Evolutionary conservation across 352 stramenopile species (phyloP).

Genomic region (Thalassiosira ordinaria): DNA sequence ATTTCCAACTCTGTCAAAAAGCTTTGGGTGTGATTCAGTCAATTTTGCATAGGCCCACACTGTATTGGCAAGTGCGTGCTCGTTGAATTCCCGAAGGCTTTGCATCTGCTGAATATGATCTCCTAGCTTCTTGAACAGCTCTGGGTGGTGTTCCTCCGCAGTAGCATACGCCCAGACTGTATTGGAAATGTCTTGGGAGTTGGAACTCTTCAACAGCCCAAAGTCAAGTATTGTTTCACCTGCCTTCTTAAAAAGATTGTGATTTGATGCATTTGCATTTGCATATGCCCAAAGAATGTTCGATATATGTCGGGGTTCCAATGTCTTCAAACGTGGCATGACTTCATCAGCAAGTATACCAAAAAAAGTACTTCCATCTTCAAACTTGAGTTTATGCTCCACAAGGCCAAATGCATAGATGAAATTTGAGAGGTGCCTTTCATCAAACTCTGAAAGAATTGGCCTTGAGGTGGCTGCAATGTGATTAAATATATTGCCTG

Average conservation of each 20-base stretch:
- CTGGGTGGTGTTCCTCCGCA: not conserved
- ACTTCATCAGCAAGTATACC: not conserved
- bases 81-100: not conserved
- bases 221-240: not conserved
- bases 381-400: constrained; percentile 1
- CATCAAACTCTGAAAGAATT: constrained; percentile 1
- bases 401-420: constrained; percentile 6
- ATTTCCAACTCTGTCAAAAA: constrained; percentile 17
- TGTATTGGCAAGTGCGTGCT: constrained; percentile 3
- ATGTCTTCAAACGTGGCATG: not conserved
- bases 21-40: not conserved
- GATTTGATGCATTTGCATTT: not conserved
- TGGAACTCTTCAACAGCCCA: not conserved
- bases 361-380: constrained; percentile 9
- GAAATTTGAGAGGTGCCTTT: not conserved
- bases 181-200: constrained; percentile 6
- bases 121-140: not conserved
- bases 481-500: not conserved
- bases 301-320: constrained; percentile 9
- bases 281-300: constrained; percentile 23
- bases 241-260: not conserved
- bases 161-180: constrained; percentile 15
- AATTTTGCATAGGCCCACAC: constrained; percentile 2
- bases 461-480: not conserved
- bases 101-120: not conserved